Conservation (phyloP, 2,329 filamentous ascomycete species). For the Aspergillus pseudoterreus region DNA sequence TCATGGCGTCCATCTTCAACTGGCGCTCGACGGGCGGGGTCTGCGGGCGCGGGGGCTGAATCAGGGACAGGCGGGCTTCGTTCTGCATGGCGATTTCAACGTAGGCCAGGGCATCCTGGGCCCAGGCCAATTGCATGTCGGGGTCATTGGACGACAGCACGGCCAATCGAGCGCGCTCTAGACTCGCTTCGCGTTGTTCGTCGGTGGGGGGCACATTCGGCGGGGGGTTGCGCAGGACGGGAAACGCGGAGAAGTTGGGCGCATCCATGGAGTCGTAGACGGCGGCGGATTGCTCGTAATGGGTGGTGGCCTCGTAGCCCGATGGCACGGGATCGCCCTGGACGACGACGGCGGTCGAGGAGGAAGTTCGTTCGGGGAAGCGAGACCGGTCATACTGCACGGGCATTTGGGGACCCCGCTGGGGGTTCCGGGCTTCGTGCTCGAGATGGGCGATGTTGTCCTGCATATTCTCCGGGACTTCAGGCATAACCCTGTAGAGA, state of each 20-base stretch:
- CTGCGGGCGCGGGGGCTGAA: slow-evolving; percentile 60
- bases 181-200: slow-evolving; percentile 85
- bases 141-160: slow-evolving; percentile 93
- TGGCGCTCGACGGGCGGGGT: slow-evolving; percentile 89
- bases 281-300: slow-evolving; percentile 52
- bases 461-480: slow-evolving; percentile 96
- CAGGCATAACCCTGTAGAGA: slow-evolving; percentile 73
- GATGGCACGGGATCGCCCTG: slow-evolving; percentile 27
- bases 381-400: slow-evolving; percentile 30
- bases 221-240: slow-evolving; percentile 71
- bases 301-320: slow-evolving; percentile 40
- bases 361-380: slow-evolving; percentile 33
- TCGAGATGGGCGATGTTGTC: slow-evolving; percentile 89
- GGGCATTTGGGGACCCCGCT: slow-evolving; percentile 39
- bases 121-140: slow-evolving; percentile 95
- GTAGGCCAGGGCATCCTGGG: slow-evolving; percentile 84
- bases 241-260: slow-evolving; percentile 88
- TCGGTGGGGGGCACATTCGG: slow-evolving; percentile 90
- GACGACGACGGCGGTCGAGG: slow-evolving; percentile 26
- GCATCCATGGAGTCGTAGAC: slow-evolving; percentile 49
- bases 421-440: slow-evolving; percentile 60
- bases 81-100: slow-evolving; percentile 80
- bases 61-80: slow-evolving; percentile 61
- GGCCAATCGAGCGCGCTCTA: slow-evolving; percentile 77
- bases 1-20: slow-evolving; percentile 80